Percentiles rank a stretch among this genome's conserved stretches.
phyloP scores from a whole-genome alignment of 176 grass and related monocot genomes.

The Cocos nucifera region DNA sequence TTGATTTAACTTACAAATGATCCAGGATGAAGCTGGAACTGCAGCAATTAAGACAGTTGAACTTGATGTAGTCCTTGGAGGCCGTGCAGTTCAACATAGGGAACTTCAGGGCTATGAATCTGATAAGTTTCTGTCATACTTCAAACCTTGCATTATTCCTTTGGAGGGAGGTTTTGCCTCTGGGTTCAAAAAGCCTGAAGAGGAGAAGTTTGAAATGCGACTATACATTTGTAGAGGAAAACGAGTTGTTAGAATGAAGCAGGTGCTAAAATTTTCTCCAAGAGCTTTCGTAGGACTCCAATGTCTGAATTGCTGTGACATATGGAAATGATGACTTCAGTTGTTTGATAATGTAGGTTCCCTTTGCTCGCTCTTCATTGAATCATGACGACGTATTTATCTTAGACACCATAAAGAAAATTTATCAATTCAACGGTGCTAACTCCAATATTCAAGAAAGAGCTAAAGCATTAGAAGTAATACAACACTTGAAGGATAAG shows the following conservation, averaged over 20 bases:
- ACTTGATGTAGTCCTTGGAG: slow-evolving; percentile 86
- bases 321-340: no score
- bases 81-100: slow-evolving; percentile 91
- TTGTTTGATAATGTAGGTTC: slow-evolving; percentile 1
- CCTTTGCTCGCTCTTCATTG: slow-evolving; percentile 16
- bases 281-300: background rate
- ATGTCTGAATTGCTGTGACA: no score
- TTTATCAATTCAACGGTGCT: slow-evolving; percentile 19
- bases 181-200: slow-evolving; percentile 80
- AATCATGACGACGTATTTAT: slow-evolving; percentile 23
- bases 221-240: slow-evolving; percentile 90
- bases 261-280: slow-evolving; percentile 34
- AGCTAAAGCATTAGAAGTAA: slow-evolving; percentile 17
- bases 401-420: slow-evolving; percentile 14
- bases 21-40: slow-evolving; percentile 94
- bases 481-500: slow-evolving; percentile 16
- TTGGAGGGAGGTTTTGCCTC: slow-evolving; percentile 93
- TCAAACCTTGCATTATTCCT: slow-evolving; percentile 98
- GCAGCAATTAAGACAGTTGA: slow-evolving; percentile 92
- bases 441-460: slow-evolving; percentile 22
- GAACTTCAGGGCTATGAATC: slow-evolving; percentile 88
- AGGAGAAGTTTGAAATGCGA: slow-evolving; percentile 68
- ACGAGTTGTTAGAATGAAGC: slow-evolving; percentile 90
- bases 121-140: slow-evolving; percentile 94
- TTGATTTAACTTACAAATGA: slow-evolving; percentile 13